A percentile compares a stretch with the other conserved stretches of the same genome.
Evolutionary conservation across 331 rosid species (phyloP).

Genomic region (Quercus phellos): DNA sequence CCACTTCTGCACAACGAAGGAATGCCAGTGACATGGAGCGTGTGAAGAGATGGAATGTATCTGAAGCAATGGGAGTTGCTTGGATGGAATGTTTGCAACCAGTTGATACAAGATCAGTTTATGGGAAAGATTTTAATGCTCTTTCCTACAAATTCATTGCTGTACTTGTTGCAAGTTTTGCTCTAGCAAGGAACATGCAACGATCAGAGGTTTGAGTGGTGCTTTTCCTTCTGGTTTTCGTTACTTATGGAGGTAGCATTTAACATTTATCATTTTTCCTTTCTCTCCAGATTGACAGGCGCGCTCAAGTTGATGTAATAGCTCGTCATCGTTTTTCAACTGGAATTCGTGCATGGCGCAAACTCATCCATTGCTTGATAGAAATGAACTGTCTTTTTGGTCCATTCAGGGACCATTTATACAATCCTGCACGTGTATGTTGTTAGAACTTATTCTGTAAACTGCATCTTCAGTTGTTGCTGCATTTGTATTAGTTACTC

Average conservation of each 20-base stretch:
- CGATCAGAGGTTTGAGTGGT: constrained; percentile 80
- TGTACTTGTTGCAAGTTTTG: constrained; percentile 95
- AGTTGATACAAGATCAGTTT: constrained; percentile 89
- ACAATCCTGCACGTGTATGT: constrained; percentile 77
- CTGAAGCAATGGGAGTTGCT: constrained; percentile 99
- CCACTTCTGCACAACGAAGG: constrained; percentile 94
- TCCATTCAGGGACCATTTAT: constrained; percentile 64
- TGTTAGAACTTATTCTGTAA: constrained; percentile 5
- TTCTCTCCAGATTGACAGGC: constrained; percentile 81
- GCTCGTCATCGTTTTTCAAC: constrained; percentile 52
- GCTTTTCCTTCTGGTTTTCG: constrained; percentile 22
- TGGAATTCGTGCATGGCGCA: constrained; percentile 88
- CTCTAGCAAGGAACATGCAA: constrained; percentile 90
- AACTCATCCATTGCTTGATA: constrained; percentile 72
- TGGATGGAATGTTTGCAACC: constrained; percentile 99
- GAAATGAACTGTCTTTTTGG: constrained; percentile 91
- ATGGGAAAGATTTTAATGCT: constrained; percentile 93
- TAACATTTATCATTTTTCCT: constrained; percentile 22
- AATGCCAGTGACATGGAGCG: constrained; percentile 81
- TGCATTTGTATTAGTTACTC: constrained; percentile 21
- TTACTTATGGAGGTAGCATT: constrained; percentile 22
- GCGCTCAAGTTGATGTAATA: constrained; percentile 57
- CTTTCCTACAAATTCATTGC: constrained; percentile 84
- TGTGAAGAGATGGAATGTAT: constrained; percentile 77
- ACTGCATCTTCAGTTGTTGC: constrained; percentile 11